phyloP scores from a whole-genome alignment of 1,284 basidiomycete genomes.

The Wolfiporia cocos region DNA sequence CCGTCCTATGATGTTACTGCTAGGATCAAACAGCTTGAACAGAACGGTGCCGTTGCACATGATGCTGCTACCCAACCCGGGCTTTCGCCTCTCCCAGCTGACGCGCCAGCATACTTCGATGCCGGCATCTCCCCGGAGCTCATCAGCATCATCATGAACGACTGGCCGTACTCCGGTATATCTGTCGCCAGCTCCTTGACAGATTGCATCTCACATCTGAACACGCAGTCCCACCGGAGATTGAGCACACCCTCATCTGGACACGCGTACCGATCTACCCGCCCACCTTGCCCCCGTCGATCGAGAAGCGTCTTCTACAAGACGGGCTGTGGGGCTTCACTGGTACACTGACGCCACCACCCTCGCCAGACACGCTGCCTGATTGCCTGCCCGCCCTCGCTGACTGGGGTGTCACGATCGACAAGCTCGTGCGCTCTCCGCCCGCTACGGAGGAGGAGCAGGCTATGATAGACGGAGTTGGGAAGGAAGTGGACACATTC shows the following conservation, averaged over 20 bases:
- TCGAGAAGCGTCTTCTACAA: constrained; percentile 50
- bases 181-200: constrained; percentile 1
- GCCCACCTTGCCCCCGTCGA: constrained; percentile 30
- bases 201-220: constrained; percentile 3
- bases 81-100: constrained; percentile 22
- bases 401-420: constrained; percentile 64
- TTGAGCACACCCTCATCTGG: constrained; percentile 77
- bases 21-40: neutral
- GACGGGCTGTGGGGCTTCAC: constrained; percentile 79
- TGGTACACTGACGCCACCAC: constrained; percentile 48
- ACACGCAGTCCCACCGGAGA: constrained; percentile 54
- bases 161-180: constrained; percentile 79
- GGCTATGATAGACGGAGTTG: constrained; percentile 41
- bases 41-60: neutral
- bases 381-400: constrained; percentile 51
- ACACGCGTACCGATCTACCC: constrained; percentile 66
- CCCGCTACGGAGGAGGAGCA: constrained; percentile 48
- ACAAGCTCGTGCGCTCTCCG: constrained; percentile 45
- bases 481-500: constrained; percentile 54
- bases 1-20: neutral
- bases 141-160: constrained; percentile 72
- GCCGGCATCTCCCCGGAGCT: constrained; percentile 50
- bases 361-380: constrained; percentile 55
- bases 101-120: constrained; percentile 53
- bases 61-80: constrained; percentile 1